Percentiles rank a stretch among this genome's conserved stretches.
These are phyloP conservation scores for Parachaetomium inaequale DNA, from an alignment of 495 filamentous ascomycete species.

Conservation along the genomic window DNA sequence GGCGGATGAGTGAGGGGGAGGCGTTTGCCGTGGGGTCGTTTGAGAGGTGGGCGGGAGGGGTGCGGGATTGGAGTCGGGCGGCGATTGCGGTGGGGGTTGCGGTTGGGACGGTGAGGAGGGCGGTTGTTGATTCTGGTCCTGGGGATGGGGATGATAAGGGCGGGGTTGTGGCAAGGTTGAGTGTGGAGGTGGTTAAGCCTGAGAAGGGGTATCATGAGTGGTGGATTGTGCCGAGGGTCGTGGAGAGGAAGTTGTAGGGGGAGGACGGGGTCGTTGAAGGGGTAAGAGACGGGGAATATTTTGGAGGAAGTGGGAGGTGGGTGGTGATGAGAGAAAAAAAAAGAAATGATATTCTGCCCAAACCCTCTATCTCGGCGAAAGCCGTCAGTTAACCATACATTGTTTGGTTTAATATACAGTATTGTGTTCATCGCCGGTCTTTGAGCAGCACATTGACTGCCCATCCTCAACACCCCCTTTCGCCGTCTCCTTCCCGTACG, in stretches of 20 bases:
- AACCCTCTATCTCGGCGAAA: neutral
- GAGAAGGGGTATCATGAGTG: slow-evolving; percentile 65
- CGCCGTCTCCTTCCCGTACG: neutral
- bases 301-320: neutral
- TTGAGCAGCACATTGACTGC: neutral
- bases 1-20: slow-evolving; percentile 43
- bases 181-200: slow-evolving; percentile 52
- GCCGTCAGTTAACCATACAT: neutral
- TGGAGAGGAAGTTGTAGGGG: slow-evolving; percentile 9
- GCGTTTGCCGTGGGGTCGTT: slow-evolving; percentile 50
- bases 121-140: slow-evolving; percentile 25
- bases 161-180: slow-evolving; percentile 34
- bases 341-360: neutral
- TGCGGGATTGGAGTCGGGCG: slow-evolving; percentile 58
- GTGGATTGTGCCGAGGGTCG: slow-evolving; percentile 72
- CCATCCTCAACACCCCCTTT: neutral
- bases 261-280: neutral
- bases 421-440: neutral
- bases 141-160: slow-evolving; percentile 21
- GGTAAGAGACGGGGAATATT: neutral
- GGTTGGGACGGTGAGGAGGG: slow-evolving; percentile 54
- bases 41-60: slow-evolving; percentile 55
- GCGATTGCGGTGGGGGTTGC: slow-evolving; percentile 65
- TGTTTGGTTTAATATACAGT: neutral
- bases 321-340: neutral